Evolutionary conservation across 2,329 filamentous ascomycete genomes (phyloP), one percentile per base, ranked within the genome.

Genomic region (Arthrobotrys megalospora): DNA sequence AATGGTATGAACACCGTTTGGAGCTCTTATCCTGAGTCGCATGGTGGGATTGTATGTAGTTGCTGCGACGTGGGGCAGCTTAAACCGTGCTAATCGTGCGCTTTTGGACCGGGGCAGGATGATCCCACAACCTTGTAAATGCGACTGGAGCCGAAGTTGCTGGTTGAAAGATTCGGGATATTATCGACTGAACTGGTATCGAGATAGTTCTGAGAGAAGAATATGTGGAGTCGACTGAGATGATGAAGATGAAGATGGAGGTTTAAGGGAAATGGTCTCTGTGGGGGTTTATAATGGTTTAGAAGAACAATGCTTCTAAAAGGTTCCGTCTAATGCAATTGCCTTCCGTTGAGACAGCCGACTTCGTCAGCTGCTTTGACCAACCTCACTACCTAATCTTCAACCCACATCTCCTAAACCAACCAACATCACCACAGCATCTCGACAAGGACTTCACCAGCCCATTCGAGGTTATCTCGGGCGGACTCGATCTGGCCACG

Each of bases 11-110:
- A 90, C 89, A 80, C 93, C 93, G 50, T 88, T 87, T 0, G 93
- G 93, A 10, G 90, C 91, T 77, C 93, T 90, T 60, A 95, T 89
- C 78, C 93, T 90, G 75, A 96, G 87, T 80, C 91, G 89, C 88
- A 97, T 95, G 16, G 55, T n/a, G 50, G 41, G 66, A 24, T 45
- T 58, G 32, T 47, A 19, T 58, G 32, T 47, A 19, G 67, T 24
- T 45, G 38, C 34, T 66, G 55, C 60, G 43, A 34, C 52, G 66
- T 77, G 60, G 66, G 65, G 63, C 52, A 47, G 34, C 43, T 69
- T 14, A 45, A 53, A 41, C 34, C 32, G 68, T 55, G 68, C 60
- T 53, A 53, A 55, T 32, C 21, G 43, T 78, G 75, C 75, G 67
- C 48, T 72, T 78, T 78, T 78, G 75, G 67, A 60, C 52, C 21